Percentiles rank a stretch among this genome's conserved stretches.
Evolutionary conservation across 2,329 filamentous ascomycete species (phyloP).

Genomic region (Trichoderma gracile): DNA sequence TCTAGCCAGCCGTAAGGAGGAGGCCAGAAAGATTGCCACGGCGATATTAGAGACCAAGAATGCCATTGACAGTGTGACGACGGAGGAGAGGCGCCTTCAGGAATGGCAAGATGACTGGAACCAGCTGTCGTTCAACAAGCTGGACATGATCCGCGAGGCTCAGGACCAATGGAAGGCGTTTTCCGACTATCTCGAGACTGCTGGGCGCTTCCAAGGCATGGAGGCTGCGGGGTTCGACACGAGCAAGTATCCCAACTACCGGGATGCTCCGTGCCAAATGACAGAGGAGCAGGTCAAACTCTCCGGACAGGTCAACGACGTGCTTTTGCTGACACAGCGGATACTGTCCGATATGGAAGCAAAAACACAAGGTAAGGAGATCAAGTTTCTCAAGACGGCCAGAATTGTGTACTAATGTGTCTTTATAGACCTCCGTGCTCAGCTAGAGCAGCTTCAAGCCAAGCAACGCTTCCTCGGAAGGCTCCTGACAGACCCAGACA

Average conservation of each 20-base stretch:
- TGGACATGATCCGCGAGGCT: slow-evolving; percentile 36
- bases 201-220: slow-evolving; percentile 42
- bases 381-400: background rate
- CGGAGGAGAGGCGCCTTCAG: slow-evolving; percentile 34
- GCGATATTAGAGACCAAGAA: slow-evolving; percentile 40
- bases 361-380: slow-evolving; percentile 40
- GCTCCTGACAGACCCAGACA: slow-evolving; percentile 44
- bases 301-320: slow-evolving; percentile 37
- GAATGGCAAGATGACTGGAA: slow-evolving; percentile 36
- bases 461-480: slow-evolving; percentile 43
- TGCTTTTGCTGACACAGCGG: slow-evolving; percentile 38
- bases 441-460: slow-evolving; percentile 38
- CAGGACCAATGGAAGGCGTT: slow-evolving; percentile 38
- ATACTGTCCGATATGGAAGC: slow-evolving; percentile 40
- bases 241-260: slow-evolving; percentile 43
- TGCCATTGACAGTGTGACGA: slow-evolving; percentile 31
- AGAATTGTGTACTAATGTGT: slow-evolving; percentile 30
- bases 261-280: slow-evolving; percentile 42
- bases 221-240: slow-evolving; percentile 43
- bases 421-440: slow-evolving; percentile 34
- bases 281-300: slow-evolving; percentile 38
- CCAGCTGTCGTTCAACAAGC: slow-evolving; percentile 34
- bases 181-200: slow-evolving; percentile 40
- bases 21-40: slow-evolving; percentile 48
- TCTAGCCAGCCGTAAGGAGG: slow-evolving; percentile 46